Conservation (phyloP, 768 basidiomycete species). For the Russula emetica region DNA sequence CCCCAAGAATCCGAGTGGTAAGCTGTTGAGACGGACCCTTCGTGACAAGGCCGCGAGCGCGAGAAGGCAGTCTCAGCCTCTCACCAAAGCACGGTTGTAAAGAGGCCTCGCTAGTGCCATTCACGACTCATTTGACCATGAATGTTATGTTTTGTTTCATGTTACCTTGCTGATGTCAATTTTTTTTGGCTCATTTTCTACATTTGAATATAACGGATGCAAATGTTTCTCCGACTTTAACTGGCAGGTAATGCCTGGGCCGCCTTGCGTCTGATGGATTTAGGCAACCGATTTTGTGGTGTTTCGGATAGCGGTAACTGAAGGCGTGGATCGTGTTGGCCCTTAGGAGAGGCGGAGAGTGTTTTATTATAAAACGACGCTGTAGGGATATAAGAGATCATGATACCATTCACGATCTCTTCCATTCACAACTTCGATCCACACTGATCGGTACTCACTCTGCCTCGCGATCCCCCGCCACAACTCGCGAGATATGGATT, state of each 20-base stretch:
- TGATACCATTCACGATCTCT: no score
- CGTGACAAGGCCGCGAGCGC: conserved; percentile 30
- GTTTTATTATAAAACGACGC: no score
- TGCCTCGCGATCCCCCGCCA: no score
- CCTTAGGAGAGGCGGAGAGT: background rate
- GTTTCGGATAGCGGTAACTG: background rate
- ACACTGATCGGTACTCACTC: no score
- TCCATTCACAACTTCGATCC: no score
- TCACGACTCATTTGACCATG: background rate
- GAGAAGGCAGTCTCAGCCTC: background rate
- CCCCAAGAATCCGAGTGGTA: conserved; percentile 36
- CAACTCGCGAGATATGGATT: no score
- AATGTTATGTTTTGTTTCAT: background rate
- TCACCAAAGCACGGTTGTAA: conserved; percentile 13
- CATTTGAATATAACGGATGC: background rate
- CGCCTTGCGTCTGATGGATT: no score
- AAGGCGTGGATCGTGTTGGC: background rate
- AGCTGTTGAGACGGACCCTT: conserved; percentile 33
- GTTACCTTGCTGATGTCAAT: background rate
- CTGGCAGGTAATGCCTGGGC: no score
- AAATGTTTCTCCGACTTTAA: background rate
- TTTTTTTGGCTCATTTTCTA: background rate
- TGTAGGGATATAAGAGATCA: no score
- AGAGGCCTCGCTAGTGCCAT: background rate
- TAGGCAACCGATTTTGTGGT: no score